phyloP scores from a whole-genome alignment of 1,139 yeast genomes.

The Lodderomyces oxycetoniae region DNA sequence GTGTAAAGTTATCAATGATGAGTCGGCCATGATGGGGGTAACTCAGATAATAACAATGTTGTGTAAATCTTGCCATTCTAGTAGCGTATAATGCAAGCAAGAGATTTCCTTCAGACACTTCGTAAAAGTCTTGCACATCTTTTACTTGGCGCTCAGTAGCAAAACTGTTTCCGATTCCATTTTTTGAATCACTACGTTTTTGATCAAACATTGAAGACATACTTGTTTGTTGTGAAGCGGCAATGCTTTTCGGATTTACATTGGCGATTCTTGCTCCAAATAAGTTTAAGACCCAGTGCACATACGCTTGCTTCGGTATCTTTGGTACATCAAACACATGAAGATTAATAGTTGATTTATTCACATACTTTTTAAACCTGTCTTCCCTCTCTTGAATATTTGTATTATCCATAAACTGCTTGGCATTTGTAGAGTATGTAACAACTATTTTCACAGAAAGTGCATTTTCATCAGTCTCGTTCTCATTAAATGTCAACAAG shows the following conservation, averaged over 20 bases:
- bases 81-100: constrained; percentile 7
- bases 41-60: constrained; percentile 7
- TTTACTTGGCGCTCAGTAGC: neutral
- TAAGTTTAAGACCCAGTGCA: neutral
- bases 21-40: constrained; percentile 5
- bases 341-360: constrained; percentile 8
- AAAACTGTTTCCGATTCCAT: neutral
- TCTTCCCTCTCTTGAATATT: constrained; percentile 5
- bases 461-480: constrained; percentile 4
- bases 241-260: constrained; percentile 3
- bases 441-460: constrained; percentile 10
- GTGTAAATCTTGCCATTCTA: constrained; percentile 11
- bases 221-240: constrained; percentile 5
- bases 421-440: constrained; percentile 10
- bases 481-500: constrained; percentile 17
- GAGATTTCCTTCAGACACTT: constrained; percentile 10
- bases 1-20: constrained; percentile 5
- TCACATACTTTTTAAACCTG: constrained; percentile 7
- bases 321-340: constrained; percentile 8
- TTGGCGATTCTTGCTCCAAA: constrained; percentile 1
- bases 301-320: constrained; percentile 2
- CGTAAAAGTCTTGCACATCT: constrained; percentile 6
- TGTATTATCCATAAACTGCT: constrained; percentile 8
- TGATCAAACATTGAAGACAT: constrained; percentile 9
- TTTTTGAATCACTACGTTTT: neutral